Evolutionary conservation across 257 asterid species (phyloP).

Genomic region (Haberlea rhodopensis): DNA sequence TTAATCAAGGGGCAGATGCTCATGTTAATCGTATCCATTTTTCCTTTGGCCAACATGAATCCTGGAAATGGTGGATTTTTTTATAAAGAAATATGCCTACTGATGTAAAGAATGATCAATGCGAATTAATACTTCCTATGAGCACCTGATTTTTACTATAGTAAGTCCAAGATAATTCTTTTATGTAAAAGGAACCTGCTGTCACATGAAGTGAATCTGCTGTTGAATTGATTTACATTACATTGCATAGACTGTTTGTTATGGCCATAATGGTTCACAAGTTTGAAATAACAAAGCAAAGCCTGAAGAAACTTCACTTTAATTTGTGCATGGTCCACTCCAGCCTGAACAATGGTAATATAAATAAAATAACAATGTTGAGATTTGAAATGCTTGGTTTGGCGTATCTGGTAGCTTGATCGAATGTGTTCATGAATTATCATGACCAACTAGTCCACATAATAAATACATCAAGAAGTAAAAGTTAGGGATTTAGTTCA

Average conservation of each 20-base stretch:
- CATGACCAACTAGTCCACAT: too few species aligned
- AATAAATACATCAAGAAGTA: too few species aligned
- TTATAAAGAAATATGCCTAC: background rate
- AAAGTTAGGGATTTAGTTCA: too few species aligned
- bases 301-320: background rate
- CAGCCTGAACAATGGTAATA: background rate
- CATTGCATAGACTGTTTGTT: too few species aligned
- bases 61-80: background rate
- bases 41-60: background rate
- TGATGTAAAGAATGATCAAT: background rate
- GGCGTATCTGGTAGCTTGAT: background rate
- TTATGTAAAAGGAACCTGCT: background rate
- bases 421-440: background rate
- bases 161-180: background rate
- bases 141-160: background rate
- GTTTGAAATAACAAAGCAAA: background rate
- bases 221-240: background rate
- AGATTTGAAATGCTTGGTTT: background rate
- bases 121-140: slow-evolving; percentile 1
- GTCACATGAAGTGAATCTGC: background rate
- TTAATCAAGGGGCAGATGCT: too few species aligned
- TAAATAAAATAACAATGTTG: too few species aligned
- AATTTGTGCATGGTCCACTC: background rate
- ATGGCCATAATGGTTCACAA: too few species aligned
- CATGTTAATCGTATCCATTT: too few species aligned